phyloP scores from a whole-genome alignment of 1,139 yeast genomes.

The Suzukiozyma palmioleophila region DNA sequence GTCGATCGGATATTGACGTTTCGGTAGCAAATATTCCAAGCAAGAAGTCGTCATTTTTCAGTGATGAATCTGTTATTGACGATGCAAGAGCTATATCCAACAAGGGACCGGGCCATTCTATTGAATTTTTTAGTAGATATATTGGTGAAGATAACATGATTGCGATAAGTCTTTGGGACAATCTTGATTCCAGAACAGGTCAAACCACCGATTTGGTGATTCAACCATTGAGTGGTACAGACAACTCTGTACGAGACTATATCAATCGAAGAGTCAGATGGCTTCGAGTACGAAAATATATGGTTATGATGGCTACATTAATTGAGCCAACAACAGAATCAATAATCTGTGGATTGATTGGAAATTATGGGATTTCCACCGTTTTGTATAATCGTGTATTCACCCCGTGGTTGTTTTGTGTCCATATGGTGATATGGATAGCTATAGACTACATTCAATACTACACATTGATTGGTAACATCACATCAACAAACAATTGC shows the following conservation, averaged over 20 bases:
- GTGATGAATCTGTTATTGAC: constrained; percentile 23
- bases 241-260: constrained; percentile 49
- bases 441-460: constrained; percentile 59
- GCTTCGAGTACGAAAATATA: constrained; percentile 84
- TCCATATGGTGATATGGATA: constrained; percentile 64
- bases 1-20: constrained; percentile 62
- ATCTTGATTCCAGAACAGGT: constrained; percentile 65
- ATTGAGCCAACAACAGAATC: constrained; percentile 87
- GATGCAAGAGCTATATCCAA: constrained; percentile 27
- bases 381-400: constrained; percentile 35
- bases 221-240: constrained; percentile 64
- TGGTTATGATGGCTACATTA: constrained; percentile 82
- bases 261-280: constrained; percentile 71
- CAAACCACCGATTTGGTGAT: constrained; percentile 75
- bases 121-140: constrained; percentile 70
- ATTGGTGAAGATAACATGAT: constrained; percentile 95
- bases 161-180: constrained; percentile 79
- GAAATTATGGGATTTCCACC: constrained; percentile 55
- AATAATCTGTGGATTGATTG: constrained; percentile 61
- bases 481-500: constrained; percentile 13
- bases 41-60: constrained; percentile 24
- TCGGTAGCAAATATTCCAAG: constrained; percentile 40
- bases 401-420: constrained; percentile 32
- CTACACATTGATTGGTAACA: constrained; percentile 35
- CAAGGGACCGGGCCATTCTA: constrained; percentile 46